Base-by-base conservation (phyloP, 176 grass and related monocot species). In the Carex parvula region DNA sequence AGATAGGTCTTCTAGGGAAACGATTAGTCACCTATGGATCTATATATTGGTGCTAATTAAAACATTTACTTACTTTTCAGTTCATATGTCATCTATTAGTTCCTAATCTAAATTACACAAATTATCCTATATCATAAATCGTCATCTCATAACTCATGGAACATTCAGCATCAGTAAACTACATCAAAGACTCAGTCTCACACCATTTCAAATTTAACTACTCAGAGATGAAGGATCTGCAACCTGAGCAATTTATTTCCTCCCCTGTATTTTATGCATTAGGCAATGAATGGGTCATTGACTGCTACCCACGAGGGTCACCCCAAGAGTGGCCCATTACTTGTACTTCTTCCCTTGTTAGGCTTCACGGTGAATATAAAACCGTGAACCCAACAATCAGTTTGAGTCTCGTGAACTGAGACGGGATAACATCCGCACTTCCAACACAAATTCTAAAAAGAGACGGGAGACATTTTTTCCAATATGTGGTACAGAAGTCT, bases 181-280 rank as follows among this genome's bases (percentile, higher is more conserved):
- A 60, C 75, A 79, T 59, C 75, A 57, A 37, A 30, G 33, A 1
- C 33, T 35, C 33, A 35, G 33, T 10, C 21, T 37, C 75, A 4
- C 53, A 79, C 52, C 75, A 79, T 79, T 79, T 79, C 75, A 79
- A 57, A 32, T 79, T 79, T 11, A 59, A 79, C 22, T 79, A 35
- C 55, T 4, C 1, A 4, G 5, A 79, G 55, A 33, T 79, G 12
- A 79, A 59, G 52, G 3, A 59, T 37, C 52, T 60, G 48, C 1
- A 16, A 8, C 0, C 5, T 35, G 21, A 0, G 12, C 22, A n/a
- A 59, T 79, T 59, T 60, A 52, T 79, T 37, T 79, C 75, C 8
- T 16, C 46, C 10, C 73, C 46, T 29, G 44, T 55, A 53, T 78
- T 78, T 30, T 9, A 15, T 6, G 73, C 39, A 55, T 60, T 35